Base-by-base conservation (phyloP, 2,329 filamentous ascomycete species). In the Aspergillus sp. region DNA sequence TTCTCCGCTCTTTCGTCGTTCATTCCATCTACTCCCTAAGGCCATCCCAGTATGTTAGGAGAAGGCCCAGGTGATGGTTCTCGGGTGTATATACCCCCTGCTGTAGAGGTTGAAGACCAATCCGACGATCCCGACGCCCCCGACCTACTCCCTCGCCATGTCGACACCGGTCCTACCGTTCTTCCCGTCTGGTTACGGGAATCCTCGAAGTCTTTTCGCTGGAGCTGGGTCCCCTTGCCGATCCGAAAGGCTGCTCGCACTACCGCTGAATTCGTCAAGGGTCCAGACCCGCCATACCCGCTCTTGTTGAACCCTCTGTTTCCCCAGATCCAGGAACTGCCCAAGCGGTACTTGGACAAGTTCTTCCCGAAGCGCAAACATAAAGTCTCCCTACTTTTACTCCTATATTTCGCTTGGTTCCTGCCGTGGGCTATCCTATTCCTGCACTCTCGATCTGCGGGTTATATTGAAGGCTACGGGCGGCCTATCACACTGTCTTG, bases 391-490 rank as follows among this genome's bases (percentile, higher is more conserved):
- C 64, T 81, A 37, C 65, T 82, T 47, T 56, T 76, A 12, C 64
- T 75, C 21, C 66, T 81, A 14, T 81, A 81, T 65, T 66, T 74
- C 14, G 65, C 67, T 33, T 82, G 79, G 79, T 78, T 81, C 47
- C 56, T 81, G 52, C 74, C 77, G 8, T 82, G 79, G 75, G 74
- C 74, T 4, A 60, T 79, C 23, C 70, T 81, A 45, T 64, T 82
- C 43, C 65, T 76, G 27, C 73, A 79, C 56, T 79, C 79, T 31
- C 72, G 76, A 19, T 76, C 77, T 17, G 74, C 77, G 1, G 79
- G 77, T 6, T 74, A 77, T 60, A 81, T 82, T 55, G 73, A 80
- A 62, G 79, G 78, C 15, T 81, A 78, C 63, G 79, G 79, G 8
- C 71, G 68, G 58, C 77, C 79, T 15, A 65, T 72, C 51, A 75